Evolutionary conservation across 352 stramenopile genomes (phyloP).

Genomic region (Phytopythium mirpurense): DNA sequence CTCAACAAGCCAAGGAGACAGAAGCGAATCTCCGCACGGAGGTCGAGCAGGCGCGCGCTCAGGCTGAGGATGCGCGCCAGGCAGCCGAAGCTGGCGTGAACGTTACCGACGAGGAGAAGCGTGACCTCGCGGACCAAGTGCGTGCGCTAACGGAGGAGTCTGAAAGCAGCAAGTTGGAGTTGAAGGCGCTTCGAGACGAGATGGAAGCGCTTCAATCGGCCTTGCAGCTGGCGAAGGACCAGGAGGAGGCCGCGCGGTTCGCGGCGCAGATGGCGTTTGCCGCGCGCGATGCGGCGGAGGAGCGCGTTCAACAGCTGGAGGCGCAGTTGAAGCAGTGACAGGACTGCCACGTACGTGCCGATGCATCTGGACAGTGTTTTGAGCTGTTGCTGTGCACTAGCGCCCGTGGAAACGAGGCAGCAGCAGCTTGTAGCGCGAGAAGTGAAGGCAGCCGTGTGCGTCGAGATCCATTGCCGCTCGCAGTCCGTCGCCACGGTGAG

Average conservation of each 20-base stretch:
- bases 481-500: slow-evolving; percentile 2
- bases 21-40: slow-evolving; percentile 19
- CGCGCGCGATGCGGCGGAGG: slow-evolving; percentile 56
- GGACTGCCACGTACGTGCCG: neutral
- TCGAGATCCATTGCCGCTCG: neutral
- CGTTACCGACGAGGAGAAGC: slow-evolving; percentile 13
- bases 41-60: slow-evolving; percentile 10
- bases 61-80: slow-evolving; percentile 18
- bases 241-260: slow-evolving; percentile 64
- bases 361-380: neutral
- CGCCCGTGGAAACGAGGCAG: neutral
- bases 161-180: slow-evolving; percentile 21
- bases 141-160: slow-evolving; percentile 21
- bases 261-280: slow-evolving; percentile 65
- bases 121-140: slow-evolving; percentile 20
- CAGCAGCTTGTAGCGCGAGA: slow-evolving; percentile 16
- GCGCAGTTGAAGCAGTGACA: slow-evolving; percentile 24
- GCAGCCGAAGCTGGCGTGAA: slow-evolving; percentile 9
- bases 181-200: slow-evolving; percentile 30
- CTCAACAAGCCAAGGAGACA: slow-evolving; percentile 15
- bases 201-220: slow-evolving; percentile 38
- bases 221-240: slow-evolving; percentile 50
- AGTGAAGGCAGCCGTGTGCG: slow-evolving; percentile 11
- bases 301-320: slow-evolving; percentile 35
- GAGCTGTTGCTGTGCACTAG: neutral